A percentile compares a stretch with the other conserved stretches of the same genome.
These are phyloP conservation scores for Tylopilus plumbeoviolaceoides DNA, from an alignment of 768 basidiomycete species.

Conservation along the genomic window DNA sequence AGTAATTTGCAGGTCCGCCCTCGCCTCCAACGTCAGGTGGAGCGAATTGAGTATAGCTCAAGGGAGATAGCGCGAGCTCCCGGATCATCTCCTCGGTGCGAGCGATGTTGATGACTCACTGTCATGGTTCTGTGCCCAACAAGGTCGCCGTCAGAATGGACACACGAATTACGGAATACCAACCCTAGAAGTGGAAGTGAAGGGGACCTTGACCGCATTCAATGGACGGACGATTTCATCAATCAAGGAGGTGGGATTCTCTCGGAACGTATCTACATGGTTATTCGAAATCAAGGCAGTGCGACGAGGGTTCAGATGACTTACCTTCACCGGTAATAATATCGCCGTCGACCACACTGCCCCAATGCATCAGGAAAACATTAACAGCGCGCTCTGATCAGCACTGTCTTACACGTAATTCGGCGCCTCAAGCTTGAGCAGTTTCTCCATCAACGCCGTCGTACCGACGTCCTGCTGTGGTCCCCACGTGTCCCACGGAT, in stretches of 20 bases:
- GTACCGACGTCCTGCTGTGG: conserved; percentile 65
- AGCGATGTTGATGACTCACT: conserved; percentile 69
- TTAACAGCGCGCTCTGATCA: too few species aligned
- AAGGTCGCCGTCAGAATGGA: neutral
- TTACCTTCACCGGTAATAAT: conserved; percentile 68
- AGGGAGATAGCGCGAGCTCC: conserved; percentile 49
- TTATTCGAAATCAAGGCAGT: neutral
- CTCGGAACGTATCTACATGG: conserved; percentile 52
- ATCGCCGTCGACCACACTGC: conserved; percentile 68
- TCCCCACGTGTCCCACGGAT: conserved; percentile 67
- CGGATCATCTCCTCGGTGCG: conserved; percentile 64
- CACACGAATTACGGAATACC: conserved; percentile 15
- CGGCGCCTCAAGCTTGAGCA: conserved; percentile 56
- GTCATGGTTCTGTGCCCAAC: conserved; percentile 59
- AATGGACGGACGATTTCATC: conserved; percentile 62
- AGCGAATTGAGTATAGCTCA: conserved; percentile 60
- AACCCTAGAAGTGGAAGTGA: conserved; percentile 68
- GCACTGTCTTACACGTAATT: conserved; percentile 57
- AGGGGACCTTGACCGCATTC: conserved; percentile 53
- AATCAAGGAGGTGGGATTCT: conserved; percentile 64
- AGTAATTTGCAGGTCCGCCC: conserved; percentile 67
- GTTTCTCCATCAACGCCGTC: conserved; percentile 49
- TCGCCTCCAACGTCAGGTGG: conserved; percentile 60
- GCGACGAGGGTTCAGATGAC: neutral
- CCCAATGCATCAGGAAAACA: neutral